phyloP scores from a whole-genome alignment of 2,329 filamentous ascomycete species.

The Xylariales sp. region DNA sequence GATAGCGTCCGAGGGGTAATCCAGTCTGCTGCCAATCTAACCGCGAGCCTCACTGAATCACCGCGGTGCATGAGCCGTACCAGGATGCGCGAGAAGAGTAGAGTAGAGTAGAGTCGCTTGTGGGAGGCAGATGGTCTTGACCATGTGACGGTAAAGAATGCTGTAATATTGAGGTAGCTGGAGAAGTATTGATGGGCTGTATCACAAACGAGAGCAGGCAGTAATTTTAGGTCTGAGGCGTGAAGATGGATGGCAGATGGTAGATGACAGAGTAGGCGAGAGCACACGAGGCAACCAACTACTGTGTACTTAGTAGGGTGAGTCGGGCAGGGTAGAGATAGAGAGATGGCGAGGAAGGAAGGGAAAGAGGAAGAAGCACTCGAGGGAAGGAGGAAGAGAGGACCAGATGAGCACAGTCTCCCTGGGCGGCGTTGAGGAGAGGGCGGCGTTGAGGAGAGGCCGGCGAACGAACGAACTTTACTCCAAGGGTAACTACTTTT shows the following conservation, averaged over 20 bases:
- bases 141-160: neutral
- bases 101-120: neutral
- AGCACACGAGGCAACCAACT: neutral
- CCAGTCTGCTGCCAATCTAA: neutral
- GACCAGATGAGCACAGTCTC: neutral
- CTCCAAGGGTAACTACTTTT: neutral
- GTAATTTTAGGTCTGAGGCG: neutral
- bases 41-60: neutral
- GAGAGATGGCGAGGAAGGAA: neutral
- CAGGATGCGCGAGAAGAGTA: neutral
- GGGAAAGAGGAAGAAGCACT: neutral
- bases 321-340: neutral
- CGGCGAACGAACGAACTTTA: conserved; percentile 4
- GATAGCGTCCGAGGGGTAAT: conserved; percentile 10
- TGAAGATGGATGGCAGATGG: neutral
- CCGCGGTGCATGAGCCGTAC: neutral
- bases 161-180: neutral
- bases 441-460: too few relatives aligned
- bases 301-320: neutral
- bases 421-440: too few relatives aligned
- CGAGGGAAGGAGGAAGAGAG: neutral
- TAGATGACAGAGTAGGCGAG: neutral
- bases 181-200: neutral
- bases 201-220: conserved; percentile 1
- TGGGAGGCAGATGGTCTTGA: neutral